Conservation (phyloP, 2,329 filamentous ascomycete species). For the Hypoxylon sp. region DNA sequence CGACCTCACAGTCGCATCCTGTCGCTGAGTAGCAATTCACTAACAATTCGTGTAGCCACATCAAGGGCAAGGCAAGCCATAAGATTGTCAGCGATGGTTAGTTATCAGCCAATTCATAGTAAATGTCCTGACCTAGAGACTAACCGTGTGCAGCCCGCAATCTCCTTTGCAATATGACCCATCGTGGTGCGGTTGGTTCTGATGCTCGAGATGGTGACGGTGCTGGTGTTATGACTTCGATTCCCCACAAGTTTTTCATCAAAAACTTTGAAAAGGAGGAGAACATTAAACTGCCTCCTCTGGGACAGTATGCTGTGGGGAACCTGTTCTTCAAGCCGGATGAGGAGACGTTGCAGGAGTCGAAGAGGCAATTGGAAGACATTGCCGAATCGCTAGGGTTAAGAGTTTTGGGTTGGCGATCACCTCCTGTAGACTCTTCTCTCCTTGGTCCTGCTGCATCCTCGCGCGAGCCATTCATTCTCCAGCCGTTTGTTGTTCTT, state of each 20-base stretch:
- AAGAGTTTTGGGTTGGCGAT: slow-evolving; percentile 94
- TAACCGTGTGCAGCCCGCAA: slow-evolving; percentile 77
- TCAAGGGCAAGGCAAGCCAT: slow-evolving; percentile 97
- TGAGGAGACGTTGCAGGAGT: slow-evolving; percentile 88
- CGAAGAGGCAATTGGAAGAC: slow-evolving; percentile 93
- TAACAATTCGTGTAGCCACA: slow-evolving; percentile 74
- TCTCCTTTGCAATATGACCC: slow-evolving; percentile 99
- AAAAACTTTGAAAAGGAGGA: slow-evolving; percentile 98
- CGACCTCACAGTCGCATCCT: slow-evolving; percentile 18
- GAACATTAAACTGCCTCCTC: slow-evolving; percentile 86
- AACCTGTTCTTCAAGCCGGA: slow-evolving; percentile 99
- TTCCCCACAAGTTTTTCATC: slow-evolving; percentile 97
- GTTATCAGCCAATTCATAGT: slow-evolving; percentile 51
- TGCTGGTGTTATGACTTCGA: slow-evolving; percentile 99
- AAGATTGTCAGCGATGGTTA: slow-evolving; percentile 99
- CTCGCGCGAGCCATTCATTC: slow-evolving; percentile 93
- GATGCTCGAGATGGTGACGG: slow-evolving; percentile 98
- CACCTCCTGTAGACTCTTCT: slow-evolving; percentile 92
- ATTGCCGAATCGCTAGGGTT: slow-evolving; percentile 89
- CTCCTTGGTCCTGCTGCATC: slow-evolving; percentile 92
- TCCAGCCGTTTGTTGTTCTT: slow-evolving; percentile 95
- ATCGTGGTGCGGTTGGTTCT: slow-evolving; percentile 97
- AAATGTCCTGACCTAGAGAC: slow-evolving; percentile 32
- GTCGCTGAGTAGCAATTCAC: slow-evolving; percentile 20
- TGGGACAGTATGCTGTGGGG: slow-evolving; percentile 95